Evolutionary conservation across 345 rosid genomes (phyloP), one percentile per base, ranked within the genome.

Genomic region (Viola odorata): DNA sequence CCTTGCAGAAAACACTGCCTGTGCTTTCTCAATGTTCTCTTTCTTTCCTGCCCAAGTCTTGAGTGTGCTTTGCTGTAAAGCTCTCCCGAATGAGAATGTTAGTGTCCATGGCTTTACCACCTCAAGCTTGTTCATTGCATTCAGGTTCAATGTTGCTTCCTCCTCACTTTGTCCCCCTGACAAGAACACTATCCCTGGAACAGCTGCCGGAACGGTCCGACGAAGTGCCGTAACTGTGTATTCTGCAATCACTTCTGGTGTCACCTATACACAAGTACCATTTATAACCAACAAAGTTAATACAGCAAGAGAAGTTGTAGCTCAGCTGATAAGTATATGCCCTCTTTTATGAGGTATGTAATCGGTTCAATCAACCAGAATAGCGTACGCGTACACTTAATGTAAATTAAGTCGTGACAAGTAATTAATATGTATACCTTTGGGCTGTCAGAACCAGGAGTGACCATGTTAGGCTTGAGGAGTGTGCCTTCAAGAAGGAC

Each of bases 401-500:
- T n/a, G n/a, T n/a, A n/a, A n/a, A n/a, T n/a, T n/a, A n/a, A n/a
- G n/a, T n/a, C n/a, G n/a, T n/a, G n/a, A n/a, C n/a, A n/a, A n/a
- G n/a, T n/a, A n/a, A n/a, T n/a, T 7, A 37, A 13, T 0, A 50
- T 17, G 47, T 16, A 12, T 79, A 88, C 98, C 98, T 86, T 89
- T 12, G 90, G 79, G 81, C 87, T 71, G 50, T 86, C 87, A 3
- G 97, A 89, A 60, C 98, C 98, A 0, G 98, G 96, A 58, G 97
- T 84, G 75, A 92, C 97, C 97, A 89, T 92, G 77, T 92, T 92
- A 12, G 97, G 98, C 78, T 92, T 92, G 42, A 92, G 91, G 53
- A 92, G 80, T 5, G 97, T 87, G 70, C 98, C 98, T 75, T 92
- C 98, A 8, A 92, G 96, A 51, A 92, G 86, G 50, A 92, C 98